phyloP scores from a whole-genome alignment of 805 yeast genomes.

The Candida broadrunensis region DNA sequence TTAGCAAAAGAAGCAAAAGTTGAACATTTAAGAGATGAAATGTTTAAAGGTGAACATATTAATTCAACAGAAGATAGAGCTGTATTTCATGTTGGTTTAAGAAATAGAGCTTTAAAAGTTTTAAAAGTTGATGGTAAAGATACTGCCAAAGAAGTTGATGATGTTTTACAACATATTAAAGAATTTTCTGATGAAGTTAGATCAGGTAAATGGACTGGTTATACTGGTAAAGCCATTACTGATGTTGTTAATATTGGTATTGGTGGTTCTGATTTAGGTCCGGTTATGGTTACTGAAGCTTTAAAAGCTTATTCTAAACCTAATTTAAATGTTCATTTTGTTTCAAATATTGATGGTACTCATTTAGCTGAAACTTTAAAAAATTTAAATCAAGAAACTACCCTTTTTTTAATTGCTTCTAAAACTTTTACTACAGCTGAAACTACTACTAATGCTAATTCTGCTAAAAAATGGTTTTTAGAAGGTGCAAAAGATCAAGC shows the following conservation, averaged over 20 bases:
- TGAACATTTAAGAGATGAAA: conserved; percentile 79
- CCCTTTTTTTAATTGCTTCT: conserved; percentile 88
- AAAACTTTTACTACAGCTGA: conserved; percentile 99
- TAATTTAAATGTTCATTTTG: conserved; percentile 81
- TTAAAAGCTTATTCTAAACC: conserved; percentile 82
- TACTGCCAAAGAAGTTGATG: conserved; percentile 88
- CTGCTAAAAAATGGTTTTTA: conserved; percentile 95
- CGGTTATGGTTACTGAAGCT: conserved; percentile 99
- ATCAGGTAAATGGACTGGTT: conserved; percentile 95
- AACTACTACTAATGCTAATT: conserved; percentile 92
- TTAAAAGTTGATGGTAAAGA: conserved; percentile 88
- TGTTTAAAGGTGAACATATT: conserved; percentile 92
- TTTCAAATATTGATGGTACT: conserved; percentile 98
- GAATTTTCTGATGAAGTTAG: conserved; percentile 89
- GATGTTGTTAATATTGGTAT: conserved; percentile 97
- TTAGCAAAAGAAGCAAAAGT: conserved; percentile 91
- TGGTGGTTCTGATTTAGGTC: conserved; percentile 98
- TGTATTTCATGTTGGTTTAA: conserved; percentile 92
- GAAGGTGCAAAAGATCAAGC: conserved; percentile 59
- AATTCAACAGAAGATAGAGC: conserved; percentile 96
- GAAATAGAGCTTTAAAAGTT: conserved; percentile 83
- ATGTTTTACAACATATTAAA: conserved; percentile 92
- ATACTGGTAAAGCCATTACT: conserved; percentile 90
- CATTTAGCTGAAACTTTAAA: conserved; percentile 90
- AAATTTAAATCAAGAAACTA: conserved; percentile 79